phyloP scores from a whole-genome alignment of 139 green algal species.

The Haematococcus lacustris region DNA sequence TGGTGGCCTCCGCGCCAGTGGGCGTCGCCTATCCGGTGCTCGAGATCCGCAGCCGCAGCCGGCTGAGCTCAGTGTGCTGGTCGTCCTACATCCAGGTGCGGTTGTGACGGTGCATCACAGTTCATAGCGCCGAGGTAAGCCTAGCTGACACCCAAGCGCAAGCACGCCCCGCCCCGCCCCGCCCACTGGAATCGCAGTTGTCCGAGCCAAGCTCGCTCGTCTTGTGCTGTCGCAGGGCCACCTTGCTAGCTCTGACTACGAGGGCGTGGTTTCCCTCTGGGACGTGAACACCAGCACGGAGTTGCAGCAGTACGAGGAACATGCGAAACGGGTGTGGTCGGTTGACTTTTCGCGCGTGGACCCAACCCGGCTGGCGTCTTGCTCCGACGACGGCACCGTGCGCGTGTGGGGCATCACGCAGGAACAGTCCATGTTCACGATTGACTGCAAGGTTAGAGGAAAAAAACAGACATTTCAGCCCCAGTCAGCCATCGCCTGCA shows the following conservation, averaged over 20 bases:
- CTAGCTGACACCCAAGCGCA: no score
- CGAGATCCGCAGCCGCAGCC: conserved; percentile 21
- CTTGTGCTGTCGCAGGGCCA: no score
- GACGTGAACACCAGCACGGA: conserved; percentile 37
- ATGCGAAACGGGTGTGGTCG: conserved; percentile 80
- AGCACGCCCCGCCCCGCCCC: no score
- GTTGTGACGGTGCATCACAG: no score
- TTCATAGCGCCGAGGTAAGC: no score
- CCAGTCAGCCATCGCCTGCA: background rate
- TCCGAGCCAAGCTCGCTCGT: no score
- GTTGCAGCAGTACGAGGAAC: conserved; percentile 56
- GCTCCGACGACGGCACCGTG: conserved; percentile 84
- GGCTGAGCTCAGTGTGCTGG: conserved; percentile 20
- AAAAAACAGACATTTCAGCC: no score
- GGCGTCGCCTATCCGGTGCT: conserved; percentile 24
- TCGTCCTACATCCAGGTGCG: conserved; percentile 16
- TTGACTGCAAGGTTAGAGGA: no score
- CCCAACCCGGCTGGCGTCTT: conserved; percentile 49
- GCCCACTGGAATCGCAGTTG: no score
- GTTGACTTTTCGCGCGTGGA: conserved; percentile 63
- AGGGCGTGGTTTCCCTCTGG: conserved; percentile 68
- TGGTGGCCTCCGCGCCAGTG: conserved; percentile 11
- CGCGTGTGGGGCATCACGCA: conserved; percentile 26
- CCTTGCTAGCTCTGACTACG: conserved; percentile 73
- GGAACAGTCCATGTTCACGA: no score